Evolutionary conservation across 2,329 filamentous ascomycete genomes (phyloP), one percentile per base, ranked within the genome.

Genomic region (Calonectria pseudoreteaudii): DNA sequence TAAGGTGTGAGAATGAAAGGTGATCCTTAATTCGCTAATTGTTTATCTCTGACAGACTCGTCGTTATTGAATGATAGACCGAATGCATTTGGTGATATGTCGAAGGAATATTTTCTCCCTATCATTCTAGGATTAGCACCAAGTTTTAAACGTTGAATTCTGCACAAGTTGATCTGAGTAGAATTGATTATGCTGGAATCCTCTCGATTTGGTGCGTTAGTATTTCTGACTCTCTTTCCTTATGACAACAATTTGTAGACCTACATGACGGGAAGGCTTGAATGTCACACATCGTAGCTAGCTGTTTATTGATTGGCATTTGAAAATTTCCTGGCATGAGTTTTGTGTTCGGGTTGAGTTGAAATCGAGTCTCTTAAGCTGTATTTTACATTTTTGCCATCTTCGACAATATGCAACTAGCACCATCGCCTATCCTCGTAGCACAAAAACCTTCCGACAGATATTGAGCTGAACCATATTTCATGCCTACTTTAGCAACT

Each of bases 401-500:
- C n/a, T n/a, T n/a, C n/a, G n/a, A n/a, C n/a, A n/a, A n/a, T n/a
- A n/a, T n/a, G n/a, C n/a, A n/a, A n/a, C n/a, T n/a, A n/a, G n/a
- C n/a, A n/a, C n/a, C n/a, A n/a, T n/a, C n/a, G n/a, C n/a, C n/a
- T n/a, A n/a, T n/a, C n/a, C n/a, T n/a, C n/a, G n/a, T n/a, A n/a
- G n/a, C n/a, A n/a, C n/a, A 18, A 38, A n/a, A 71, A 23, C 6
- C 53, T 28, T 10, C 62, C 28, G 58, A 30, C 6, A 65, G 44
- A n/a, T 64, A 67, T 13, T 36, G 71, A 20, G 50, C n/a, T 3
- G 75, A 73, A 53, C 73, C 78, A 56, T 83, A 81, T 53, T 82
- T 81, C 62, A 73, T 71, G 53, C 82, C 79, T 66, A 83, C 82
- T 34, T 81, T 80, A 36, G 80, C 77, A 8, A 79, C 82, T 49